Evolutionary conservation across 2,329 filamentous ascomycete genomes (phyloP).

Genomic region (Apiospora koreana): DNA sequence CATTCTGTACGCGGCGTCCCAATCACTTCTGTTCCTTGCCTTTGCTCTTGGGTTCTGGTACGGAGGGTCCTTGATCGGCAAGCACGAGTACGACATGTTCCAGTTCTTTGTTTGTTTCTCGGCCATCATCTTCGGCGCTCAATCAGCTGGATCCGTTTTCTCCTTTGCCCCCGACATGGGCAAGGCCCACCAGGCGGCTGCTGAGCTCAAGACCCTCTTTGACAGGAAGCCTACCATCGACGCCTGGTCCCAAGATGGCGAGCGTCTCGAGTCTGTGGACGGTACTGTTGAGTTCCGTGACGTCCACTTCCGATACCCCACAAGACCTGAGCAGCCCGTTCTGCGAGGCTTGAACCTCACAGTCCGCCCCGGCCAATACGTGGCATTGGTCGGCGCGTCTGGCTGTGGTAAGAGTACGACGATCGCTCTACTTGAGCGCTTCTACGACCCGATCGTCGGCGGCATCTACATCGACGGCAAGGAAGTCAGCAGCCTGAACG

Average conservation of each 20-base stretch:
- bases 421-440: conserved; percentile 87
- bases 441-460: conserved; percentile 86
- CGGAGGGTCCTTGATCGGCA: conserved; percentile 74
- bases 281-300: conserved; percentile 87
- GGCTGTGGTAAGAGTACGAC: conserved; percentile 95
- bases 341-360: conserved; percentile 78
- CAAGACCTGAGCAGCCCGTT: conserved; percentile 87
- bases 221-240: conserved; percentile 83
- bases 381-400: conserved; percentile 89
- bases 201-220: conserved; percentile 79
- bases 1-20: conserved; percentile 77
- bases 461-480: conserved; percentile 80
- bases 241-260: conserved; percentile 73
- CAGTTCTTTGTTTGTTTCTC: conserved; percentile 93
- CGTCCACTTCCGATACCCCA: conserved; percentile 93
- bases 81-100: conserved; percentile 72
- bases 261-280: conserved; percentile 62
- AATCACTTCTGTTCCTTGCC: conserved; percentile 80
- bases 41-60: conserved; percentile 94
- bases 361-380: conserved; percentile 77
- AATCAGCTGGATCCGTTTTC: conserved; percentile 88
- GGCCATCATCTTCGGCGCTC: conserved; percentile 85
- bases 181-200: conserved; percentile 84
- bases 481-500: conserved; percentile 78
- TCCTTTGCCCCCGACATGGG: conserved; percentile 91